These are phyloP conservation scores for Pilobolus umbonatus DNA, from an alignment of 192 early-diverging fungal genomes.

Conservation along the genomic window DNA sequence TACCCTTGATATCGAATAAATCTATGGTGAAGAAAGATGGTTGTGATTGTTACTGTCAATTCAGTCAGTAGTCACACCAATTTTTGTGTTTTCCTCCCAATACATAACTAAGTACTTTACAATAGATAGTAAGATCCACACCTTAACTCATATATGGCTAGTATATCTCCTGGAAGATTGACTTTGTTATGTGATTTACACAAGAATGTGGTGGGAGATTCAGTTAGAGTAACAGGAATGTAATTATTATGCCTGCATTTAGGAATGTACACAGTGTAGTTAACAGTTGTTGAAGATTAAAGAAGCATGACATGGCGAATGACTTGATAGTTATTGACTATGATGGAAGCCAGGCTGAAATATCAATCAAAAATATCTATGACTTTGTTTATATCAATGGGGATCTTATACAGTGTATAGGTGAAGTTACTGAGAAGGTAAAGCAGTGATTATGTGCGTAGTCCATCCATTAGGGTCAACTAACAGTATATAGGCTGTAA, in stretches of 20 bases:
- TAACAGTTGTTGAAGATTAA: neutral
- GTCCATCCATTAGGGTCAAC: too few species aligned
- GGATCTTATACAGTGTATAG: constrained; percentile 8
- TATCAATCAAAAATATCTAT: neutral
- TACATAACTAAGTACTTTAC: too few species aligned
- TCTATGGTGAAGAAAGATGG: too few species aligned
- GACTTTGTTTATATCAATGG: neutral
- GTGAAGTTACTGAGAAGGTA: constrained; percentile 6
- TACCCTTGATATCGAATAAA: neutral
- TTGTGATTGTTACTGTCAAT: too few species aligned
- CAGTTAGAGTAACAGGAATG: constrained; percentile 2
- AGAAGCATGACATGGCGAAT: neutral
- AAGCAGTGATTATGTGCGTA: too few species aligned
- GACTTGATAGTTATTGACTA: neutral
- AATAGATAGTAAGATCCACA: too few species aligned
- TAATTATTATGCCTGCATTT: neutral
- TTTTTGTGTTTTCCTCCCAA: too few species aligned
- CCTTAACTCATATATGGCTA: too few species aligned
- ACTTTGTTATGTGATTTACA: neutral
- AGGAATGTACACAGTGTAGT: neutral
- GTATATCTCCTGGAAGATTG: neutral
- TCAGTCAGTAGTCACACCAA: too few species aligned
- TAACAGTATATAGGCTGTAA: neutral
- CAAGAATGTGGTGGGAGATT: neutral
- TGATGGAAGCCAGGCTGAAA: neutral